Base-by-base conservation (phyloP, 78 protist species). In the Blattamonas nauphoetae region DNA sequence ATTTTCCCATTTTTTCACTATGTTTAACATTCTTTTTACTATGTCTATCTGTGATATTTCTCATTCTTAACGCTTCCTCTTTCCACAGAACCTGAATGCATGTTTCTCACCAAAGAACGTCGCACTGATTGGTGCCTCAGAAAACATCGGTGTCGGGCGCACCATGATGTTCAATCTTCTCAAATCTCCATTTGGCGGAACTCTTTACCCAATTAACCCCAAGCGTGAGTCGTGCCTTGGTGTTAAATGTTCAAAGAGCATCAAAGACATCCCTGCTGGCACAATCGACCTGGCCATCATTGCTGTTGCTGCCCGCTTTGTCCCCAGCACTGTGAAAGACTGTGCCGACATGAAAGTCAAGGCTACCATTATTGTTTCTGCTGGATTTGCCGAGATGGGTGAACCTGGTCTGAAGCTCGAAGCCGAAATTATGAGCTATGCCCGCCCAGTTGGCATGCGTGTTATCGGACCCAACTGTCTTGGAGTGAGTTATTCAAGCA, bases 311-410 rank as follows among this genome's bases (percentile, higher is more conserved):
- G 91, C 91, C 55, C 1, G 42, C 34, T 5, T 21, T n/a, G 81
- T 1, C 42, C 79, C 84, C 36, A 38, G n/a, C 5, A 0, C 41
- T 2, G 84, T 89, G 33, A 34, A 1, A 11, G 78, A 89, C 41
- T 84, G 88, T 81, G 87, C 41, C 21, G 88, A 81, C 1, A 1
- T 3, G n/a, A 45, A 41, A 36, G 1, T 44, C 78, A 44, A 32
- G 4, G 44, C 45, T 85, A 34, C 0, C 45, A 45, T 89, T 81
- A 89, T 89, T 78, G 41, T 89, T 44, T 84, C 91, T 84, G 91
- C 91, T 33, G 91, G 91, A 38, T 89, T 89, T 79, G 77, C 55
- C 41, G 91, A 89, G 83, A 5, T 85, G 87, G 83, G 88, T 71
- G 88, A 3, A 1, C 46, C 81, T 1, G 90, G 90, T 33, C 1